Conservation (phyloP, 2,329 filamentous ascomycete genomes). For the Trichothecium sympodiale region DNA sequence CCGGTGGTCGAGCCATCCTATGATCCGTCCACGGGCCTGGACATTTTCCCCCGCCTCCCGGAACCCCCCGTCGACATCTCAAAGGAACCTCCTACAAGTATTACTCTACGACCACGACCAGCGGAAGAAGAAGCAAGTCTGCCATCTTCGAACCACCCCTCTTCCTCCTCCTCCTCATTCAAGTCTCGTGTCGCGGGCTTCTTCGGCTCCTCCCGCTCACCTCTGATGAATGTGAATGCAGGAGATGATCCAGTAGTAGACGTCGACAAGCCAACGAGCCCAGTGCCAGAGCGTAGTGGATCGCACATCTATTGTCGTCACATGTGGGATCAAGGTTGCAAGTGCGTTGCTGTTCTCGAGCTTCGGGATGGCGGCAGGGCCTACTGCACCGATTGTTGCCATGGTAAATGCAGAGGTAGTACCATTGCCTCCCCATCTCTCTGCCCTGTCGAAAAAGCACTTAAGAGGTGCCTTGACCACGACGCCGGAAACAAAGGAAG, state of each 20-base stretch:
- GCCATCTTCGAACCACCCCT: too few species aligned
- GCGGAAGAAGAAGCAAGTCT: too few species aligned
- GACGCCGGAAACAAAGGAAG: too few species aligned
- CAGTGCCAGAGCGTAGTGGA: not conserved
- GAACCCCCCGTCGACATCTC: not conserved
- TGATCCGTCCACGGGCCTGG: slow-evolving; percentile 2
- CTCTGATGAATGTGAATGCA: too few species aligned
- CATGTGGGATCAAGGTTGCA: slow-evolving; percentile 2
- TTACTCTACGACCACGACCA: not conserved
- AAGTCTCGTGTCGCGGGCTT: too few species aligned
- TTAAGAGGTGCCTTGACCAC: too few species aligned
- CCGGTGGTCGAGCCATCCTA: not conserved
- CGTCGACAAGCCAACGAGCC: too few species aligned
- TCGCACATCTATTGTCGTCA: slow-evolving; percentile 2
- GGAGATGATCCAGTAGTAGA: too few species aligned
- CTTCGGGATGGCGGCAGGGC: not conserved
- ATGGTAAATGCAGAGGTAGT: not conserved
- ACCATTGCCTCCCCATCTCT: too few species aligned
- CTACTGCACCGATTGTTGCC: slow-evolving; percentile 1
- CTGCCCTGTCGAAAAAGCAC: too few species aligned
- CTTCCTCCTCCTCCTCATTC: not conserved
- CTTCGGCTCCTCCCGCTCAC: too few species aligned
- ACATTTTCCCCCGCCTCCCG: slow-evolving; percentile 4
- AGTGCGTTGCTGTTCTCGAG: slow-evolving; percentile 1
- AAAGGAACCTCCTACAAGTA: not conserved